Evolutionary conservation across 2,329 filamentous ascomycete species (phyloP).

Genomic region (Trichoderma asperellum): DNA sequence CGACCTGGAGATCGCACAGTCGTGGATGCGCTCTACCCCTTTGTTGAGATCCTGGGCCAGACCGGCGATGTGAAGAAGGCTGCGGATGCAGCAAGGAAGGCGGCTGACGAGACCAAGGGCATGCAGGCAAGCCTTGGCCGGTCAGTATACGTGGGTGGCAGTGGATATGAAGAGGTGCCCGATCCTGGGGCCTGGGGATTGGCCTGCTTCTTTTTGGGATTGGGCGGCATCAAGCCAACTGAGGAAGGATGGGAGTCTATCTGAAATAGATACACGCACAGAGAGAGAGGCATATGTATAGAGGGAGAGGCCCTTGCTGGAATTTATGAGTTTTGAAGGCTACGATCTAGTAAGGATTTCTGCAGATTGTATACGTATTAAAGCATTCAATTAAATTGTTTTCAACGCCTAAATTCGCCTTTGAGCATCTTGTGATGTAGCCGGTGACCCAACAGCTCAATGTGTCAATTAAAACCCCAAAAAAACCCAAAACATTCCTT

Average conservation of each 20-base stretch:
- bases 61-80: slow-evolving; percentile 72
- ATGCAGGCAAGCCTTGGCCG: slow-evolving; percentile 87
- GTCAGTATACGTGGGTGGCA: slow-evolving; percentile 51
- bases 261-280: slow-evolving; percentile 29
- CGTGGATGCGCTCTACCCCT: slow-evolving; percentile 87
- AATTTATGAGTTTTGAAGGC: not conserved
- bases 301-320: slow-evolving; percentile 31
- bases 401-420: slow-evolving; percentile 47
- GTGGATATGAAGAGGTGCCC: slow-evolving; percentile 53
- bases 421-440: slow-evolving; percentile 39
- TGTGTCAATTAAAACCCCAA: slow-evolving; percentile 32
- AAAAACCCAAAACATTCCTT: slow-evolving; percentile 12
- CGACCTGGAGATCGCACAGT: slow-evolving; percentile 87
- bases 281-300: slow-evolving; percentile 6
- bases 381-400: slow-evolving; percentile 34
- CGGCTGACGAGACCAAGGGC: slow-evolving; percentile 81
- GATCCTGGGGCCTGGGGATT: slow-evolving; percentile 74
- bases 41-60: slow-evolving; percentile 71
- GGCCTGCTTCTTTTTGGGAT: slow-evolving; percentile 77
- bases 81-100: slow-evolving; percentile 73
- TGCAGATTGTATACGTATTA: slow-evolving; percentile 4
- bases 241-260: slow-evolving; percentile 46
- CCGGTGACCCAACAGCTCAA: slow-evolving; percentile 35
- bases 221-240: slow-evolving; percentile 59
- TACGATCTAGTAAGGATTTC: not conserved